Base-by-base conservation (phyloP, 208 protist genomes). In the Spironucleus salmonicida region DNA sequence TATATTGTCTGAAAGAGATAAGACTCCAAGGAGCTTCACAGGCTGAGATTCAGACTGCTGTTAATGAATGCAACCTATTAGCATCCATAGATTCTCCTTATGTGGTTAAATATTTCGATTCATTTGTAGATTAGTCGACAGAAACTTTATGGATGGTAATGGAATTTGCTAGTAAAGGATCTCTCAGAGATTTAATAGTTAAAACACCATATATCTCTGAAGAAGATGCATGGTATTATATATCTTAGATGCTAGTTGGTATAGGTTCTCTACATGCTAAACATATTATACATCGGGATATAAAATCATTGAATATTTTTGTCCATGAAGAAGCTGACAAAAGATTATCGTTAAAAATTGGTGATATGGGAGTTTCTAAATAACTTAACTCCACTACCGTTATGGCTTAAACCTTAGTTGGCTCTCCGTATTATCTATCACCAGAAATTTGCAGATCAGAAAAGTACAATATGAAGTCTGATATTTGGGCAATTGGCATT, bases 361-460 rank as follows among this genome's bases (percentile, higher is more conserved):
- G 19, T 9, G 64, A 71, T 62, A 45, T 83, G 45, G 80, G 80
- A 59, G 77, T 83, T n/a, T 45, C 80, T 58, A 69, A 75, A 7
- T n/a, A 68, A 32, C 74, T 82, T 30, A 58, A 62, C 58, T n/a
- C 49, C 2, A 58, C 42, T 0, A 30, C 53, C 26, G 58, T 76
- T n/a, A 38, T 81, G 4, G 80, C 80, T 35, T 35, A 59, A 23
- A 94, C 91, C 19, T 85, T 93, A 42, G 90, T 92, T 74, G 92
- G 92, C 32, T 93, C 91, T n/a, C 91, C 91, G 41, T 94, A 94
- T 83, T 95, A 95, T 83, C 90, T 95, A 81, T 91, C 87, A 13
- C 92, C 91, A 26, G 90, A 95, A 85, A 82, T 95, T 66, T 93
- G 89, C 85, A 84, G 92, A 80, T 92, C 87, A 85, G 87, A 89